Conservation (phyloP, 108 stramenopile species). For the Pseudonitzschia pungens region DNA sequence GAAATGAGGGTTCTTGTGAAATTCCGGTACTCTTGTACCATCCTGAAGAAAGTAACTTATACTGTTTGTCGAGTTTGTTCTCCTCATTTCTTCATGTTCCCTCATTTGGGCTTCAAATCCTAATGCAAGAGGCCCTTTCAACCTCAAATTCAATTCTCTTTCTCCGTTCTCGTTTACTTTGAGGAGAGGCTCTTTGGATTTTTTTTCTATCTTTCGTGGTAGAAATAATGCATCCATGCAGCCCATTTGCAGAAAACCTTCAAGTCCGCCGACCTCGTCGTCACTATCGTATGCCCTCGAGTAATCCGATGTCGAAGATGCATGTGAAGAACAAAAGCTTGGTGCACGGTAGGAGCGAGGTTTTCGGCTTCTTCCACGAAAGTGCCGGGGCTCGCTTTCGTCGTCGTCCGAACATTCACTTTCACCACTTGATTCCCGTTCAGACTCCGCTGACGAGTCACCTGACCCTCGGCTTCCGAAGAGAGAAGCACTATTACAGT, state of each 20-base stretch:
- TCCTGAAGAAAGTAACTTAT: conserved; percentile 1
- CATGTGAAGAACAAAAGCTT: conserved; percentile 1
- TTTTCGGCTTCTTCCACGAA: neutral
- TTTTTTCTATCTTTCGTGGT: neutral
- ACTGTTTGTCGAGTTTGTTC: neutral
- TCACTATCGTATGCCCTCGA: neutral
- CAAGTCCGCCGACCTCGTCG: conserved; percentile 13
- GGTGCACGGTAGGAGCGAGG: neutral
- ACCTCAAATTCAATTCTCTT: conserved; percentile 8
- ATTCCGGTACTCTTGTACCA: conserved; percentile 9
- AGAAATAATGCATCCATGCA: conserved; percentile 30
- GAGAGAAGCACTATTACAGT: neutral
- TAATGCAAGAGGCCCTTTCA: conserved; percentile 12
- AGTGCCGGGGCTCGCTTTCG: neutral
- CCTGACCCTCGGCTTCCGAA: neutral
- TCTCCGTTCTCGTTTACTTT: conserved; percentile 10
- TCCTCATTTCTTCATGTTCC: neutral
- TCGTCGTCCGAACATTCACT: neutral
- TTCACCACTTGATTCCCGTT: neutral
- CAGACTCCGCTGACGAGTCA: neutral
- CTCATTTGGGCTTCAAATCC: conserved; percentile 14
- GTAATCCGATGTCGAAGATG: conserved; percentile 9
- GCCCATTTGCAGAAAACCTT: conserved; percentile 27
- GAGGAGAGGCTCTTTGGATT: neutral
- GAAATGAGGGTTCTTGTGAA: neutral